A percentile compares a stretch with the other conserved stretches of the same genome.
These are phyloP conservation scores for Quercus variabilis DNA, from an alignment of 306 rosid genomes.

Conservation along the genomic window DNA sequence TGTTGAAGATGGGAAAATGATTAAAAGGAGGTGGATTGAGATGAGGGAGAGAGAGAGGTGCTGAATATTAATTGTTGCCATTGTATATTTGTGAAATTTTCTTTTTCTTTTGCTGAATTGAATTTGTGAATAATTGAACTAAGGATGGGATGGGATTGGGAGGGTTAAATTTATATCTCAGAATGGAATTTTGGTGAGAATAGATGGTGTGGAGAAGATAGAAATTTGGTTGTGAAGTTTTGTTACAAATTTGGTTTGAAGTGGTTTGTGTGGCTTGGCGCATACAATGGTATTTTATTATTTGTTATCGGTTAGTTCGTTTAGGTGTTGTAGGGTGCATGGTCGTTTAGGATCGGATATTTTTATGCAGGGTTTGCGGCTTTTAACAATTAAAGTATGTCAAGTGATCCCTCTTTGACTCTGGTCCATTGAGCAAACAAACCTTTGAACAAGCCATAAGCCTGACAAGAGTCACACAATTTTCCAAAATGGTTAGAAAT, in stretches of 20 bases:
- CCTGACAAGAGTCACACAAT: not conserved
- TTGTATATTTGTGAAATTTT: not conserved
- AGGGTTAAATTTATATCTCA: not conserved
- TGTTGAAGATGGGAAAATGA: not conserved
- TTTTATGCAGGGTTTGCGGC: too few relatives aligned
- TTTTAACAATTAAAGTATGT: not conserved
- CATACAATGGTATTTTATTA: not conserved
- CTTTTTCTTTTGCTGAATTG: too few relatives aligned
- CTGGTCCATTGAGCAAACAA: too few relatives aligned
- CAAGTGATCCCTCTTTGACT: not conserved
- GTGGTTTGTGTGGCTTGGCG: not conserved
- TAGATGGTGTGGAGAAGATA: not conserved
- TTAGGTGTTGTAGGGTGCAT: not conserved
- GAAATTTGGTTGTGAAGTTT: not conserved
- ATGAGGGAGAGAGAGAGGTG: not conserved
- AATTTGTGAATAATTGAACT: not conserved
- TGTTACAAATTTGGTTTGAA: constrained; percentile 16
- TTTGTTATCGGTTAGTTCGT: not conserved
- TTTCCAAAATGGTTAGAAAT: too few relatives aligned
- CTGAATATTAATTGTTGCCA: not conserved
- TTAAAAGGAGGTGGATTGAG: not conserved
- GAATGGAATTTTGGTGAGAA: not conserved
- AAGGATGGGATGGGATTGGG: not conserved
- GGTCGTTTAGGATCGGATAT: too few relatives aligned
- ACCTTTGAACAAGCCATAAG: too few relatives aligned